phyloP scores from a whole-genome alignment of 2,329 filamentous ascomycete genomes.

The Curvularia verruculosa region DNA sequence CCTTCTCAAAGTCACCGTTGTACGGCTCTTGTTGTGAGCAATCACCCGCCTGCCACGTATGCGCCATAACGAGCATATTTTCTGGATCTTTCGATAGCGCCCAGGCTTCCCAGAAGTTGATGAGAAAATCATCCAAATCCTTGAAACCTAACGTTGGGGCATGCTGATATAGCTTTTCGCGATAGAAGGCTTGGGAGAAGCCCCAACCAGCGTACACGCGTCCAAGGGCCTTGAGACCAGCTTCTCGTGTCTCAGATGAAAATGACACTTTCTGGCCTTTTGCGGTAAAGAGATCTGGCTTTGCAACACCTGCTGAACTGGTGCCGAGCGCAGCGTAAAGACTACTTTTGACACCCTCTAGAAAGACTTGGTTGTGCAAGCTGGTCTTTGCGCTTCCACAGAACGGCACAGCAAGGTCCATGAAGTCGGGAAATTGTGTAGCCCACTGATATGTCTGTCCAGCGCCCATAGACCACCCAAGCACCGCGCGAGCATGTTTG shows the following conservation, averaged over 20 bases:
- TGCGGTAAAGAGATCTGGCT: conserved; percentile 34
- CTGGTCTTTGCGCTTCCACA: conserved; percentile 69
- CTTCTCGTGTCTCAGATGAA: conserved; percentile 59
- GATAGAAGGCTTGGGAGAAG: conserved; percentile 79
- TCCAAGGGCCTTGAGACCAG: conserved; percentile 72
- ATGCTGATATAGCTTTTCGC: conserved; percentile 70
- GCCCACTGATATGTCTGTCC: conserved; percentile 71
- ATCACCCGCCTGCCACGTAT: conserved; percentile 79
- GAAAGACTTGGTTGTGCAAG: conserved; percentile 71
- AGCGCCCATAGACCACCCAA: conserved; percentile 76
- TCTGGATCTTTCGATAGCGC: conserved; percentile 75
- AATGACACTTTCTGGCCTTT: conserved; percentile 49
- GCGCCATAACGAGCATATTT: conserved; percentile 75
- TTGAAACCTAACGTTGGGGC: conserved; percentile 63
- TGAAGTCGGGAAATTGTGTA: conserved; percentile 67
- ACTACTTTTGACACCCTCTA: conserved; percentile 68
- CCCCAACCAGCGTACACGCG: conserved; percentile 83
- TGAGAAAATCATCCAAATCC: conserved; percentile 74
- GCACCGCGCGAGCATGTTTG: conserved; percentile 64
- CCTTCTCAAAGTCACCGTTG: conserved; percentile 66
- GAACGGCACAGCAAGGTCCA: conserved; percentile 69
- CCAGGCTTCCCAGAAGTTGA: conserved; percentile 78
- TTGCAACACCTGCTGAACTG: conserved; percentile 57
- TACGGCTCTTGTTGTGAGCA: conserved; percentile 72
- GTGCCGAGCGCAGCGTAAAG: conserved; percentile 64